Percentiles rank a stretch among this genome's conserved stretches.
Conservation (phyloP, 2,329 filamentous ascomycete genomes). For the Colletotrichum falcatum region DNA sequence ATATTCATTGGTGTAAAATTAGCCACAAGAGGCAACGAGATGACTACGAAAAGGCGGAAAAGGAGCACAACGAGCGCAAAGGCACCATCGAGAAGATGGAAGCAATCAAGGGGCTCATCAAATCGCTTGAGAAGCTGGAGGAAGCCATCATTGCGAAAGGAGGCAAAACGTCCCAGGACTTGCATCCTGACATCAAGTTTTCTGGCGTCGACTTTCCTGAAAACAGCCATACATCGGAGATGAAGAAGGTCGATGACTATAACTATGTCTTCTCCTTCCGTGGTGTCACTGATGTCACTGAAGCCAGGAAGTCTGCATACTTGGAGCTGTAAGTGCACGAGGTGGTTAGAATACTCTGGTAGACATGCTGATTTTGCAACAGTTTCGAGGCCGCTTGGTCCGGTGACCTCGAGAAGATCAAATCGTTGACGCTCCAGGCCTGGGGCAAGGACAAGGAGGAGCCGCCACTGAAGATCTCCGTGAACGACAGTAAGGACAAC, state of each 20-base stretch:
- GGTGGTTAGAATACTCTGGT: not conserved
- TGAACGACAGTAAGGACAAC: slow-evolving; percentile 62
- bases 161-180: slow-evolving; percentile 75
- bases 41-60: slow-evolving; percentile 45
- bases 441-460: slow-evolving; percentile 68
- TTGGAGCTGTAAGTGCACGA: slow-evolving; percentile 66
- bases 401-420: slow-evolving; percentile 76
- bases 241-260: slow-evolving; percentile 55
- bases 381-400: slow-evolving; percentile 80
- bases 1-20: slow-evolving; percentile 50
- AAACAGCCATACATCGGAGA: slow-evolving; percentile 30
- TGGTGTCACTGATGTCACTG: slow-evolving; percentile 66
- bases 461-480: slow-evolving; percentile 73
- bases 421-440: slow-evolving; percentile 69
- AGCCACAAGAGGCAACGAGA: slow-evolving; percentile 53
- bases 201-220: slow-evolving; percentile 41
- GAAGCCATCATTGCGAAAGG: slow-evolving; percentile 64
- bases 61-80: slow-evolving; percentile 40
- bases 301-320: slow-evolving; percentile 69
- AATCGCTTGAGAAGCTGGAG: slow-evolving; percentile 67
- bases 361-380: slow-evolving; percentile 43
- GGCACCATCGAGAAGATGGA: slow-evolving; percentile 64
- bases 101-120: slow-evolving; percentile 64
- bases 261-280: slow-evolving; percentile 64
- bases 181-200: slow-evolving; percentile 66